Evolutionary conservation across 306 rosid genomes (phyloP).

Genomic region (Mucuna pruriens): DNA sequence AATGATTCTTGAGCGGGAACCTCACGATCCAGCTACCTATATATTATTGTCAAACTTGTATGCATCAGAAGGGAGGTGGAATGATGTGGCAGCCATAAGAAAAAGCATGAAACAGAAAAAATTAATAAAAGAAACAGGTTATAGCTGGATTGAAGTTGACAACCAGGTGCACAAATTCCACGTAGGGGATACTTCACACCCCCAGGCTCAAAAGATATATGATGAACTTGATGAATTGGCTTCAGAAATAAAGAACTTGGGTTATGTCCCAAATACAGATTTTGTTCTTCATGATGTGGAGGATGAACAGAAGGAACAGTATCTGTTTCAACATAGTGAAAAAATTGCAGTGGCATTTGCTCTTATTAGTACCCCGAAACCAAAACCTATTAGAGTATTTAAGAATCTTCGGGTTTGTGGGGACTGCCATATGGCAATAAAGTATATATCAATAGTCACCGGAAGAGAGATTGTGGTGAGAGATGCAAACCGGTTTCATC

Average conservation of each 20-base stretch:
- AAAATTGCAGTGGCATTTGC: conserved; percentile 75
- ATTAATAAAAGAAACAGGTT: conserved; percentile 64
- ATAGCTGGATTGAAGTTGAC: conserved; percentile 70
- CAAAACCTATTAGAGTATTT: conserved; percentile 62
- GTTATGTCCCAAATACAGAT: conserved; percentile 63
- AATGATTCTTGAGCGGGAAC: conserved; percentile 65
- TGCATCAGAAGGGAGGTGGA: conserved; percentile 62
- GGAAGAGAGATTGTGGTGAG: conserved; percentile 68
- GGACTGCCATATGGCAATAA: conserved; percentile 68
- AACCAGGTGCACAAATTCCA: conserved; percentile 63
- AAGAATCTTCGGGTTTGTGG: conserved; percentile 71
- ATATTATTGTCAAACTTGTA: conserved; percentile 67
- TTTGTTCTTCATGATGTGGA: conserved; percentile 78
- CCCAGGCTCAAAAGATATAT: conserved; percentile 59
- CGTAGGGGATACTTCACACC: conserved; percentile 72
- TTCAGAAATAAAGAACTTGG: conserved; percentile 53
- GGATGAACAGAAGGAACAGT: conserved; percentile 66
- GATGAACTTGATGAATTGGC: conserved; percentile 55
- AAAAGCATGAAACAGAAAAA: conserved; percentile 58
- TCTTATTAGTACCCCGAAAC: conserved; percentile 51
- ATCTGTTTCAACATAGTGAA: conserved; percentile 71
- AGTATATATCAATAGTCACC: conserved; percentile 55
- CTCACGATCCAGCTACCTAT: conserved; percentile 63
- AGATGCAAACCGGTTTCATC: conserved; percentile 75
- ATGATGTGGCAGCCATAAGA: conserved; percentile 62